Base-by-base conservation (phyloP, 768 basidiomycete genomes). In the Mycena sanguinolenta region DNA sequence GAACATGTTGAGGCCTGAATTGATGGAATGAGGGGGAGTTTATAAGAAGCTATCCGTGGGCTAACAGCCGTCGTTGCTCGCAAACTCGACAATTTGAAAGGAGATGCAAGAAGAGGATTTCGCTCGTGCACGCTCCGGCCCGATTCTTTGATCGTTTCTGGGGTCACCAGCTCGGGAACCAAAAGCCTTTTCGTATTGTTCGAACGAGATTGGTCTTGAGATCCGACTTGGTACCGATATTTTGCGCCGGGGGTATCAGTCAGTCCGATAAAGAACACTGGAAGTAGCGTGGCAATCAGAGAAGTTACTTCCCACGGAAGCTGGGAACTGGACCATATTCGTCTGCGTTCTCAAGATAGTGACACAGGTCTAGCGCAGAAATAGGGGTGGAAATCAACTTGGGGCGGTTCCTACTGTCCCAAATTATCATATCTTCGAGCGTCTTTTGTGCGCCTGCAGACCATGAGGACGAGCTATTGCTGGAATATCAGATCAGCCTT, bases 311-410 rank as follows among this genome's bases (percentile, higher is more conserved):
- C 36, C 42, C 1, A 32, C 3, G 23, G 50, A 60, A 66, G 58
- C 25, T 44, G 53, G 38, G 34, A 34, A 63, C 54, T 46, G 9
- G 21, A 70, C 72, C 58, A 65, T 70, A 73, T 65, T 73, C 65
- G 52, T 73, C 72, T 4, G 69, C 68, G 34, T 73, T 73, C 58
- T 73, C 72, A 30, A 69, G 72, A 61, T 60, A 58, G 58, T 73
- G 69, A 58, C 72, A 73, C 30, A 73, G 58, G 50, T 70, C 69
- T 10, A 73, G 69, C 28, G 72, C 72, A 55, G 72, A 73, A 28
- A 73, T 73, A 19, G 72, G 69, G 58, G 72, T 69, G 23, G 69
- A 55, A 39, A 73, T 67, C 49, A 73, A 44, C 63, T 70, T 67
- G 28, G 60, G 58, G 27, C 69, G 69, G 61, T 73, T 61, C 63